Conservation (phyloP, 257 asterid species). For the Solanum okadae region DNA sequence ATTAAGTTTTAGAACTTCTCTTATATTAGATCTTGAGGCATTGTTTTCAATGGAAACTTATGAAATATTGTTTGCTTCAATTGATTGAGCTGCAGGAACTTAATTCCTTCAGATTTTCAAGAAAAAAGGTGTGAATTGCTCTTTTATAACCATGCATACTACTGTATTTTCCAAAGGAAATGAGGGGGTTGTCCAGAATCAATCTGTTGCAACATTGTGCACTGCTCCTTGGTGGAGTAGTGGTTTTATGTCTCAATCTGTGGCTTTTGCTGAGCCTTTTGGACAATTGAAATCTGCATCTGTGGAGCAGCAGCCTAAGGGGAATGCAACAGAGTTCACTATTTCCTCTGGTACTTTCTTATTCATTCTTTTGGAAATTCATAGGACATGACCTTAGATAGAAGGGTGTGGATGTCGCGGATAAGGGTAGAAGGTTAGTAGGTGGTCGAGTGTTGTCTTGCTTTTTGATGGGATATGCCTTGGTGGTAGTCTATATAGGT, state of each 20-base stretch:
- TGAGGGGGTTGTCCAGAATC: constrained; percentile 22
- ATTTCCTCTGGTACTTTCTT: constrained; percentile 26
- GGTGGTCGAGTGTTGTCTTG: not conserved
- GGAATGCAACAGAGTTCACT: constrained; percentile 17
- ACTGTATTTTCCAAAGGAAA: constrained; percentile 30
- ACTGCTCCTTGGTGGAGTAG: constrained; percentile 40
- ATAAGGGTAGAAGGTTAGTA: not conserved
- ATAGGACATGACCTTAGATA: not conserved
- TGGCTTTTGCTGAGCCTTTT: constrained; percentile 19
- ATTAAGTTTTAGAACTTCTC: not conserved
- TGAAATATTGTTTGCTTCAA: not conserved
- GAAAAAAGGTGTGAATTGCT: not conserved
- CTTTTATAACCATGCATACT: constrained; percentile 31
- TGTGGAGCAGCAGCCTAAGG: constrained; percentile 21
- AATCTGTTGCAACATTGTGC: constrained; percentile 8
- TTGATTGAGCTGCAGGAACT: constrained; percentile 7
- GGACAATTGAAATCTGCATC: constrained; percentile 27
- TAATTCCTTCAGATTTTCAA: not conserved
- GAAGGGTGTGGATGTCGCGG: not conserved
- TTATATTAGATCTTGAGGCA: not conserved
- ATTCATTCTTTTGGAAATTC: not conserved
- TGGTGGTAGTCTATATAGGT: not conserved
- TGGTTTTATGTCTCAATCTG: constrained; percentile 30
- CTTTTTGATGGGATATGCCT: not conserved
- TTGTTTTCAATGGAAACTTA: not conserved